These are phyloP conservation scores for Candida manassasensis DNA, from an alignment of 805 yeast genomes.

Conservation along the genomic window DNA sequence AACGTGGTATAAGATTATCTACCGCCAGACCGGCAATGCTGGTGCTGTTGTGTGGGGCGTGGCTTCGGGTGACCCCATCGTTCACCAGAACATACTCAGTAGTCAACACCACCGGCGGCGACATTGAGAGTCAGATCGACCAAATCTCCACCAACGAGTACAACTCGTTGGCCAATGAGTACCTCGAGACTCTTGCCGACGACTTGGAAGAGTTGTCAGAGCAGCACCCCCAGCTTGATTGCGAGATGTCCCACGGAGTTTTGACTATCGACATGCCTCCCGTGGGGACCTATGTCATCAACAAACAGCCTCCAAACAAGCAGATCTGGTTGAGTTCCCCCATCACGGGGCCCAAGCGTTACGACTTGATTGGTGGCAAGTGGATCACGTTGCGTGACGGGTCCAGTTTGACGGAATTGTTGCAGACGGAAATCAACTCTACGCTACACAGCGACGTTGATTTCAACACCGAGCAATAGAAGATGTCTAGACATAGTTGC, in stretches of 20 bases:
- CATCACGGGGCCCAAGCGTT: slow-evolving; percentile 79
- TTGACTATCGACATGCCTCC: slow-evolving; percentile 67
- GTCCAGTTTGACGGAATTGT: slow-evolving; percentile 28
- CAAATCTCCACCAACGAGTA: slow-evolving; percentile 49
- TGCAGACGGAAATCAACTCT: slow-evolving; percentile 27
- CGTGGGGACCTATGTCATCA: slow-evolving; percentile 82
- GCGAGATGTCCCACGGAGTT: slow-evolving; percentile 84
- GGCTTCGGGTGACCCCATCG: no score
- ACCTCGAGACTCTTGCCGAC: slow-evolving; percentile 64
- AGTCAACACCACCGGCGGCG: slow-evolving; percentile 48
- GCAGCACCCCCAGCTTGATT: slow-evolving; percentile 56
- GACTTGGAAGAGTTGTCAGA: slow-evolving; percentile 68
- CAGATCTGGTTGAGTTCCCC: slow-evolving; percentile 97
- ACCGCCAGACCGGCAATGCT: no score
- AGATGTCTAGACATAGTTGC: no score
- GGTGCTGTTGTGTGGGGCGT: no score
- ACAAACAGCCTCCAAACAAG: slow-evolving; percentile 95
- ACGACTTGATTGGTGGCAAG: slow-evolving; percentile 62
- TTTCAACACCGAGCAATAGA: slow-evolving; percentile 8
- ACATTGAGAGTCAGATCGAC: slow-evolving; percentile 49
- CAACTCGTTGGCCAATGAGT: slow-evolving; percentile 58
- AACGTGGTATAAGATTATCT: no score
- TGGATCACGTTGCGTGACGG: slow-evolving; percentile 81
- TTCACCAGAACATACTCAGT: slow-evolving; percentile 9
- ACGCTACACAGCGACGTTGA: slow-evolving; percentile 21